These are phyloP conservation scores for Yamadazyma takamatsuzukensis DNA, from an alignment of 805 yeast species.

Conservation along the genomic window DNA sequence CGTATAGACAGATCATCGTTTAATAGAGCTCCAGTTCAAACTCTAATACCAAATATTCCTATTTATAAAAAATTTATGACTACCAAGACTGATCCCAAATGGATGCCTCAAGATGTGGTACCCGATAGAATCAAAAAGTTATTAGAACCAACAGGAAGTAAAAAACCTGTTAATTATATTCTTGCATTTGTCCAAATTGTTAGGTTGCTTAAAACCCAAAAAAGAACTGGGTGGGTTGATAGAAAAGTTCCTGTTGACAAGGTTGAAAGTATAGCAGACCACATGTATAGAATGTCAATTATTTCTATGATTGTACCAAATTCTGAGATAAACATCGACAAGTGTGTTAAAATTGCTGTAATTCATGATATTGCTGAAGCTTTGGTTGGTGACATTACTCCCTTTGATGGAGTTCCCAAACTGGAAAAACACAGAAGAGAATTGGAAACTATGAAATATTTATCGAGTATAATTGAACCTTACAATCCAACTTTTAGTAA, in stretches of 20 bases:
- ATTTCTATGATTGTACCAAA: slow-evolving; percentile 67
- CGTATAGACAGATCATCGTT: too few relatives aligned
- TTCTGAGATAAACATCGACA: slow-evolving; percentile 48
- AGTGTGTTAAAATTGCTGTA: slow-evolving; percentile 80
- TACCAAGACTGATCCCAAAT: slow-evolving; percentile 21
- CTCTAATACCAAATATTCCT: too few relatives aligned
- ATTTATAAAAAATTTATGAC: slow-evolving; percentile 1
- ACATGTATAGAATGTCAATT: slow-evolving; percentile 92
- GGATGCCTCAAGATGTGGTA: slow-evolving; percentile 56
- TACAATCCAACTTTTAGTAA: slow-evolving; percentile 60
- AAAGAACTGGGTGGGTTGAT: slow-evolving; percentile 93
- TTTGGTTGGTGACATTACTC: slow-evolving; percentile 93
- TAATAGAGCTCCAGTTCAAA: too few relatives aligned
- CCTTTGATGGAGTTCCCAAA: slow-evolving; percentile 62
- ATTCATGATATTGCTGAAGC: slow-evolving; percentile 95
- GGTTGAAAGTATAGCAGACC: slow-evolving; percentile 83
- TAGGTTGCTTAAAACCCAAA: slow-evolving; percentile 68
- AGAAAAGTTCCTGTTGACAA: slow-evolving; percentile 44
- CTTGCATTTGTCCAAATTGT: slow-evolving; percentile 62
- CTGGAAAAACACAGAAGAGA: slow-evolving; percentile 85
- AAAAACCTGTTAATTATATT: slow-evolving; percentile 43
- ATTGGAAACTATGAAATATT: slow-evolving; percentile 62
- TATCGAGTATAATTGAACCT: slow-evolving; percentile 58
- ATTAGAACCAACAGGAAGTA: slow-evolving; percentile 21
- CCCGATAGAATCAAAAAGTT: slow-evolving; percentile 43